phyloP scores from a whole-genome alignment of 2,329 filamentous ascomycete genomes.

The Xylariales sp. region DNA sequence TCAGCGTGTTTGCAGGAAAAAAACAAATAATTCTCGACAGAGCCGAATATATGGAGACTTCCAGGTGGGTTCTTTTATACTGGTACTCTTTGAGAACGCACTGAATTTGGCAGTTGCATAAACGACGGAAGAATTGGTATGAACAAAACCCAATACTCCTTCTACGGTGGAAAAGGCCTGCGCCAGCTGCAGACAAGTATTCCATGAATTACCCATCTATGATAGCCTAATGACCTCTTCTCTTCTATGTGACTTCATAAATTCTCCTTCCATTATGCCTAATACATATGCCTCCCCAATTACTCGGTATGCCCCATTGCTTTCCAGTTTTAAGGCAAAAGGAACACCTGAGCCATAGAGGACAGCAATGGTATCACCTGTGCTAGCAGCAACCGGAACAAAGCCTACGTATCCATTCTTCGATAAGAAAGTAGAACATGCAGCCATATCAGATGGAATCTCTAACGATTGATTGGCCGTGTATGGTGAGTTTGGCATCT shows the following conservation, averaged over 20 bases:
- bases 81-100: no score
- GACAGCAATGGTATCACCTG: background rate
- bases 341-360: background rate
- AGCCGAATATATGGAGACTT: no score
- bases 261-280: constrained; percentile 7
- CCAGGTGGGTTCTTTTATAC: no score
- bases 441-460: background rate
- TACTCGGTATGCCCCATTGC: background rate
- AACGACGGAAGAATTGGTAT: no score
- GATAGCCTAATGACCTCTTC: background rate
- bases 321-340: background rate
- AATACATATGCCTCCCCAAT: constrained; percentile 1
- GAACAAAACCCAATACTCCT: no score
- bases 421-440: background rate
- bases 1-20: no score
- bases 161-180: no score
- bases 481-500: background rate
- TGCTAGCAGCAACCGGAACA: background rate
- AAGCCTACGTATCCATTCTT: constrained; percentile 2
- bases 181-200: no score
- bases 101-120: no score
- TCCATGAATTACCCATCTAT: no score
- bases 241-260: constrained; percentile 4
- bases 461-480: background rate
- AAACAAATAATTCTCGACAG: no score